Conservation (phyloP, 2,329 filamentous ascomycete genomes). For the Pleurostoma richardsiae region DNA sequence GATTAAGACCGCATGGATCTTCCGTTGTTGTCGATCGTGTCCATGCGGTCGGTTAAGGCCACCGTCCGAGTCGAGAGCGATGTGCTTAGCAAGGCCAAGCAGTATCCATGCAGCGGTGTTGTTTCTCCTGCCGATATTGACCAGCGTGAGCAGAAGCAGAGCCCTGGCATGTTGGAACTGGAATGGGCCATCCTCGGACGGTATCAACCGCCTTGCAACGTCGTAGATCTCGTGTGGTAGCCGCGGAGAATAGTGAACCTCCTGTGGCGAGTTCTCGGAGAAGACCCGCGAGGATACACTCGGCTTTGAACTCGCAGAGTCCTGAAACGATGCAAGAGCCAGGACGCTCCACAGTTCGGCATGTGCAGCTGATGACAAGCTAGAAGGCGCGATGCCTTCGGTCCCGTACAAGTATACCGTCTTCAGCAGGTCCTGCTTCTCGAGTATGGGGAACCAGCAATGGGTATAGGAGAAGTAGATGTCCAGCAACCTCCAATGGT, state of each 20-base stretch:
- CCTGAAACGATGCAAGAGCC: conserved; percentile 52
- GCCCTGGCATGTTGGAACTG: conserved; percentile 50
- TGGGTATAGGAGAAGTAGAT: conserved; percentile 73
- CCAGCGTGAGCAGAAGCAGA: conserved; percentile 53
- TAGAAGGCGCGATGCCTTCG: conserved; percentile 19
- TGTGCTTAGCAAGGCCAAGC: conserved; percentile 58
- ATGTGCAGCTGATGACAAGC: conserved; percentile 31
- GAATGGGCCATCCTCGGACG: conserved; percentile 39
- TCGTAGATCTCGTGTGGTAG: conserved; percentile 35
- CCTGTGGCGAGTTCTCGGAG: conserved; percentile 6
- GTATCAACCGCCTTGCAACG: conserved; percentile 43
- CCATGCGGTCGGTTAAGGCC: no score
- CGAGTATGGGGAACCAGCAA: conserved; percentile 70
- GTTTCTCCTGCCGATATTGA: conserved; percentile 57
- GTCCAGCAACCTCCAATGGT: conserved; percentile 60
- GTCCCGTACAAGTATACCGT: conserved; percentile 36
- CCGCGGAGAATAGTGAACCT: conserved; percentile 18
- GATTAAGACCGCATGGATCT: conserved; percentile 24
- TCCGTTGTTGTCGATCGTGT: no score
- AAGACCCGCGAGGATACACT: neutral
- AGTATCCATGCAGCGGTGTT: conserved; percentile 57
- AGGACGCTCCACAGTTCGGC: conserved; percentile 57
- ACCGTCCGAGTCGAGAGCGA: conserved; percentile 27
- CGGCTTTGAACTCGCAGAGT: conserved; percentile 22
- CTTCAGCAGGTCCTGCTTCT: conserved; percentile 57